Evolutionary conservation across 1,139 yeast species (phyloP).

Genomic region (Kurtzmaniella quercitrusa): DNA sequence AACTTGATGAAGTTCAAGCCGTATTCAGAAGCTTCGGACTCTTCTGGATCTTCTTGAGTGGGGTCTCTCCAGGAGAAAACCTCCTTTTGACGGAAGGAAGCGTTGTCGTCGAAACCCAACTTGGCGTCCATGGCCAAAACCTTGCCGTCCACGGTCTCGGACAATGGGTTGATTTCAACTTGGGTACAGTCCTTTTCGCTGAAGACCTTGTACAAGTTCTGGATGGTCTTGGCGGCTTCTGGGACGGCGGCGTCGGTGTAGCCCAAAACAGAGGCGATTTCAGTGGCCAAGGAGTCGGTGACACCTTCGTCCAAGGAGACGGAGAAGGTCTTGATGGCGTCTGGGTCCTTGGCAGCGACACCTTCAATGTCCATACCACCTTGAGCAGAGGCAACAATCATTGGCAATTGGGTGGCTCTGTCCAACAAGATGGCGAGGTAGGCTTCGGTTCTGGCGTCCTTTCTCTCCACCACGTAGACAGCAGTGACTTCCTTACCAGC

Average conservation of each 20-base stretch:
- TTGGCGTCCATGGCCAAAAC: slow-evolving; percentile 99
- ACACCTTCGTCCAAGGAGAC: slow-evolving; percentile 78
- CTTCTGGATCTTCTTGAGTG: slow-evolving; percentile 97
- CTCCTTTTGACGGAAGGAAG: slow-evolving; percentile 90
- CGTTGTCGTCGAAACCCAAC: slow-evolving; percentile 96
- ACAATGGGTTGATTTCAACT: slow-evolving; percentile 96
- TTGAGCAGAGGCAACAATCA: slow-evolving; percentile 93
- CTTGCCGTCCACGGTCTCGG: slow-evolving; percentile 86
- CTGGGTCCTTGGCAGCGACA: slow-evolving; percentile 90
- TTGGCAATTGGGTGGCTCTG: slow-evolving; percentile 84
- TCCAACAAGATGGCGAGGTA: slow-evolving; percentile 93
- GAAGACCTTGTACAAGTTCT: slow-evolving; percentile 85
- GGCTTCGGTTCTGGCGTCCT: slow-evolving; percentile 90
- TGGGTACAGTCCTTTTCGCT: slow-evolving; percentile 93
- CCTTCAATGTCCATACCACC: slow-evolving; percentile 99
- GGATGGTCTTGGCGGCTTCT: slow-evolving; percentile 83
- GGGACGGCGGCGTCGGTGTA: slow-evolving; percentile 74
- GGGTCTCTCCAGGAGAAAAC: slow-evolving; percentile 95
- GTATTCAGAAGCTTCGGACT: slow-evolving; percentile 84
- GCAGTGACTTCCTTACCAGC: slow-evolving; percentile 97
- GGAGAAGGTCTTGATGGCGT: slow-evolving; percentile 86
- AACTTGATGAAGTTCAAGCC: slow-evolving; percentile 95
- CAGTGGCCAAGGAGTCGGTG: slow-evolving; percentile 68
- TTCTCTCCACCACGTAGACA: slow-evolving; percentile 92
- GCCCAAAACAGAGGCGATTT: slow-evolving; percentile 77